Evolutionary conservation across 2,329 filamentous ascomycete species (phyloP).

Genomic region (Biscogniauxia mediterranea): DNA sequence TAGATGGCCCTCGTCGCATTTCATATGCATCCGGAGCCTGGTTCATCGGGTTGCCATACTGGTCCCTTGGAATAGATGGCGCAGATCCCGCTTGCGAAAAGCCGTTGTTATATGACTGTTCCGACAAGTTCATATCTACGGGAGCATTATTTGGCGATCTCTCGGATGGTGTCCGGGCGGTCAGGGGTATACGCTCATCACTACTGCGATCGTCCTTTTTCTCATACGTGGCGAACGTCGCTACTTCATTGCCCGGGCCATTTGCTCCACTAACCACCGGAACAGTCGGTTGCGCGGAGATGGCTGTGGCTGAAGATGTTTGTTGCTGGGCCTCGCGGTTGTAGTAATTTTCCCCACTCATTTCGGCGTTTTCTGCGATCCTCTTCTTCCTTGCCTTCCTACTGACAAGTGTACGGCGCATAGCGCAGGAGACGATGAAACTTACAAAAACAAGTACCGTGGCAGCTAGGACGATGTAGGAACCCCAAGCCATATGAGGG

Average conservation of each 20-base stretch:
- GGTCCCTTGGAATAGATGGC: slow-evolving; percentile 46
- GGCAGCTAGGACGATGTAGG: slow-evolving; percentile 87
- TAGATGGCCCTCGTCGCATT: slow-evolving; percentile 45
- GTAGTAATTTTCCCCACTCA: slow-evolving; percentile 94
- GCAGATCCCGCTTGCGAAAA: slow-evolving; percentile 41
- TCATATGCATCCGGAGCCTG: slow-evolving; percentile 45
- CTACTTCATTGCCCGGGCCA: slow-evolving; percentile 45
- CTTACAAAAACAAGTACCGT: slow-evolving; percentile 81
- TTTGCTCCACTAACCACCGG: slow-evolving; percentile 57
- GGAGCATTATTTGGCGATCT: slow-evolving; percentile 47
- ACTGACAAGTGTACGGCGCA: slow-evolving; percentile 88
- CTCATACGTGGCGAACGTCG: slow-evolving; percentile 65
- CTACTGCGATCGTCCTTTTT: slow-evolving; percentile 59
- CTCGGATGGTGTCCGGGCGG: slow-evolving; percentile 61
- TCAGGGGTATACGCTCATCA: slow-evolving; percentile 72
- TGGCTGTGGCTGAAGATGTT: slow-evolving; percentile 38
- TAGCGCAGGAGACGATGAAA: slow-evolving; percentile 85
- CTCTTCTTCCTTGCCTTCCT: slow-evolving; percentile 90
- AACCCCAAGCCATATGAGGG: slow-evolving; percentile 89
- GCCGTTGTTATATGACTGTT: slow-evolving; percentile 35
- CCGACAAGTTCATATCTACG: slow-evolving; percentile 40
- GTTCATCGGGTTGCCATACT: slow-evolving; percentile 60
- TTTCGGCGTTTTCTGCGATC: slow-evolving; percentile 91
- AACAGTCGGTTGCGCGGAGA: slow-evolving; percentile 55
- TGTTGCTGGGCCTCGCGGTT: slow-evolving; percentile 63